These are phyloP conservation scores for Veloboletus limbatus DNA, from an alignment of 1,284 basidiomycete genomes.

Conservation along the genomic window DNA sequence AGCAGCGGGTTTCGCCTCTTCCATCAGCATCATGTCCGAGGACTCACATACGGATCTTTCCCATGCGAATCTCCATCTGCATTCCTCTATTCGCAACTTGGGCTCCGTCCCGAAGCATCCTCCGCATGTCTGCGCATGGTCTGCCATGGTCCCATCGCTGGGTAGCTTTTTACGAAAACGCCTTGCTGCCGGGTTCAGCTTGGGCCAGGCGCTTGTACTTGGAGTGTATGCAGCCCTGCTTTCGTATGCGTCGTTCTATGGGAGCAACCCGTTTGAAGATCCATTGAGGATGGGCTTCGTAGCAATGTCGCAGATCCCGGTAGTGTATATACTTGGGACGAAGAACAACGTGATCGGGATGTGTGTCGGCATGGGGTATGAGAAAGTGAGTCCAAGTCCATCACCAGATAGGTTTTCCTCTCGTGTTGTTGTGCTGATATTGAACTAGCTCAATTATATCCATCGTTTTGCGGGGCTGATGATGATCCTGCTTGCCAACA, in stretches of 20 bases:
- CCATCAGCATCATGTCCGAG: constrained; percentile 23
- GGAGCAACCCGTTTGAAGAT: constrained; percentile 55
- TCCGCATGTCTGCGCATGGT: constrained; percentile 45
- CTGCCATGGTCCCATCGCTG: constrained; percentile 40
- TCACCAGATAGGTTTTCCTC: neutral
- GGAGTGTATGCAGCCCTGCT: constrained; percentile 47
- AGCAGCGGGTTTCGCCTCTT: constrained; percentile 15
- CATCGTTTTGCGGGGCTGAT: constrained; percentile 73
- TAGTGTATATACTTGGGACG: constrained; percentile 65
- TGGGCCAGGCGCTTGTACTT: constrained; percentile 51
- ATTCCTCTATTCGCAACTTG: constrained; percentile 16
- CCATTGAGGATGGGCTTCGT: constrained; percentile 59
- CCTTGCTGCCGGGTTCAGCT: constrained; percentile 49
- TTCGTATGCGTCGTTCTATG: constrained; percentile 50
- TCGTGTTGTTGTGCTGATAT: constrained; percentile 1
- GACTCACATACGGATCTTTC: constrained; percentile 33
- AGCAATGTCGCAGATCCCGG: constrained; percentile 70
- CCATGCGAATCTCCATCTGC: constrained; percentile 18
- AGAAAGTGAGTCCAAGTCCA: constrained; percentile 48
- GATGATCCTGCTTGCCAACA: constrained; percentile 57
- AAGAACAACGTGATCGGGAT: constrained; percentile 73
- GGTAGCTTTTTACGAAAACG: constrained; percentile 42
- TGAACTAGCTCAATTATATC: constrained; percentile 65
- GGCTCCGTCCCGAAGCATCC: constrained; percentile 32
- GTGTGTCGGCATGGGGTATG: constrained; percentile 69